These are phyloP conservation scores for Centrapalus pauciflorus DNA, from an alignment of 129 eudicot species.

Conservation along the genomic window DNA sequence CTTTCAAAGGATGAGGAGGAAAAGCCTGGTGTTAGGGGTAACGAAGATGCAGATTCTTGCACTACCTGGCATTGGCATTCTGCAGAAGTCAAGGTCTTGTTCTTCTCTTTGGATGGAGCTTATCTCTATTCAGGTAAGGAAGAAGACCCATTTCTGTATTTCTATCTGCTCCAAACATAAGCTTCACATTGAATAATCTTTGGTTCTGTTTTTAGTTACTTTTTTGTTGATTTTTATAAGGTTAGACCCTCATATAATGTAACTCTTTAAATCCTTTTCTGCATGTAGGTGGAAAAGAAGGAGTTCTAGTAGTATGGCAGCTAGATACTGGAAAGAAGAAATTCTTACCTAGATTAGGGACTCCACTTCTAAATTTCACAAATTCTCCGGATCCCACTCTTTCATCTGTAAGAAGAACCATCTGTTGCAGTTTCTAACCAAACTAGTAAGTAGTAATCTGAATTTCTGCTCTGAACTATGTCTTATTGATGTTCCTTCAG, in stretches of 20 bases:
- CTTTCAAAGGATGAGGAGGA: constrained; percentile 47
- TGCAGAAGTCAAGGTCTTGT: constrained; percentile 70
- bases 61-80: constrained; percentile 99
- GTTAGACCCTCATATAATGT: background rate
- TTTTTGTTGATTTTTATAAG: background rate
- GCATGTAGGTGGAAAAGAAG: constrained; percentile 81
- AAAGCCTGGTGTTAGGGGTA: constrained; percentile 73
- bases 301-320: constrained; percentile 95
- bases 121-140: constrained; percentile 80
- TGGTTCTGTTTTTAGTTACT: background rate
- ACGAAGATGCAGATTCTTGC: constrained; percentile 86
- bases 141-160: no score
- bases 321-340: constrained; percentile 85
- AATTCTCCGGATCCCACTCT: constrained; percentile 69
- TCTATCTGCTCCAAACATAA: background rate
- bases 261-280: background rate
- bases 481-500: constrained; percentile 37
- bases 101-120: constrained; percentile 93
- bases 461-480: constrained; percentile 2
- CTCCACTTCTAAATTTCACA: constrained; percentile 58
- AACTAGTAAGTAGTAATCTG: background rate
- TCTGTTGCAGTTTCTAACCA: background rate
- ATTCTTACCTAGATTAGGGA: constrained; percentile 82
- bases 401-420: constrained; percentile 54
- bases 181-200: background rate